Percentiles rank a stretch among this genome's conserved stretches.
These are phyloP conservation scores for Fusarium sp. DNA, from an alignment of 2,329 filamentous ascomycete species.

Conservation along the genomic window DNA sequence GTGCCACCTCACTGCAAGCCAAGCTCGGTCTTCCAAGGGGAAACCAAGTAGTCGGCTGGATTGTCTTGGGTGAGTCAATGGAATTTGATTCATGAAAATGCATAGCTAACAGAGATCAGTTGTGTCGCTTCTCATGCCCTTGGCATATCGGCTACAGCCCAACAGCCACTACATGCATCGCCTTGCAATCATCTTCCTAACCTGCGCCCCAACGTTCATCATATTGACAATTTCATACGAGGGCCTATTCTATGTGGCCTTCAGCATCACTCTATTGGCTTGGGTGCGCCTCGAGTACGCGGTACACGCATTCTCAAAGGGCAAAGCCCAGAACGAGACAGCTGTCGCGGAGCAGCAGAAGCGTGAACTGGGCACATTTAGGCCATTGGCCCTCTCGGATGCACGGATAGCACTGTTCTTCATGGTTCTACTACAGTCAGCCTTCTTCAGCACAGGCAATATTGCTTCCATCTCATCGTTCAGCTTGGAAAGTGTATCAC, in stretches of 20 bases:
- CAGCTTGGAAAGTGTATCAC: constrained; percentile 87
- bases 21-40: constrained; percentile 86
- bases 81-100: background rate
- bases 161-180: constrained; percentile 92
- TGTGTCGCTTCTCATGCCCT: constrained; percentile 80
- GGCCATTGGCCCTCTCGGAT: constrained; percentile 83
- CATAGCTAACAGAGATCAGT: constrained; percentile 59
- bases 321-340: constrained; percentile 40
- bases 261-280: constrained; percentile 81
- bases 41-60: constrained; percentile 89
- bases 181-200: constrained; percentile 87
- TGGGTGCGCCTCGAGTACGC: constrained; percentile 95
- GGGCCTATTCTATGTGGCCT: constrained; percentile 93
- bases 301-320: constrained; percentile 56
- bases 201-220: constrained; percentile 93
- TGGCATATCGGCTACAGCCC: constrained; percentile 82
- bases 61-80: constrained; percentile 71
- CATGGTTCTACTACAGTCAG: constrained; percentile 92
- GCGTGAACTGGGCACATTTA: constrained; percentile 53
- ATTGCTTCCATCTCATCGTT: constrained; percentile 94
- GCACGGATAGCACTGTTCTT: constrained; percentile 92
- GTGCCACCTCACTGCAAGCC: constrained; percentile 84
- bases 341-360: constrained; percentile 19
- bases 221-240: constrained; percentile 98
- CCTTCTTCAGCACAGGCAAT: constrained; percentile 97